These are phyloP conservation scores for Chlorociboria aeruginascens DNA, from an alignment of 495 filamentous ascomycete species.

Conservation along the genomic window DNA sequence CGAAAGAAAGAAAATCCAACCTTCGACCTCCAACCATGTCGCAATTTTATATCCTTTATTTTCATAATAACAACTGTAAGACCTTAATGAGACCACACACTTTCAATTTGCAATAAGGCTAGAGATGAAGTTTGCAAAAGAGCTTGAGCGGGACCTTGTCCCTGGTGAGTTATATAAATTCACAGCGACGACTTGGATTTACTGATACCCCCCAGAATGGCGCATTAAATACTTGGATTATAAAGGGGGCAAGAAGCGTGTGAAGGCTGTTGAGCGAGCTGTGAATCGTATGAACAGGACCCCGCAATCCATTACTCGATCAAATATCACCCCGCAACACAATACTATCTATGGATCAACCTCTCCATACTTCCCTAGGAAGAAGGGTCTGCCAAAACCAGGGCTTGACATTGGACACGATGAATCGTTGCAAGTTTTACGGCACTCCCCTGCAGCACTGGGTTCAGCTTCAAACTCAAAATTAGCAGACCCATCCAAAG, in stretches of 20 bases:
- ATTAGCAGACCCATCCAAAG: conserved; percentile 4
- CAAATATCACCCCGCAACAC: not conserved
- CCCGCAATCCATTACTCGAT: conserved; percentile 18
- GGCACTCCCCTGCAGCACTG: conserved; percentile 7
- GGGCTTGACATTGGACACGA: not conserved
- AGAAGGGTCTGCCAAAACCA: not conserved
- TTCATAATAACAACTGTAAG: no score
- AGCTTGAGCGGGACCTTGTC: conserved; percentile 76
- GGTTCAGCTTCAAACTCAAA: conserved; percentile 8
- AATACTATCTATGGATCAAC: conserved; percentile 12
- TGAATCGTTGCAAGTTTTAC: not conserved
- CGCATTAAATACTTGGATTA: conserved; percentile 85
- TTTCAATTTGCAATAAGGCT: no score
- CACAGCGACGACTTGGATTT: not conserved
- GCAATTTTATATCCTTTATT: no score
- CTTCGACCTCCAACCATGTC: no score
- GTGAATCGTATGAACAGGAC: conserved; percentile 49
- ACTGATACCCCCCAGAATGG: conserved; percentile 49
- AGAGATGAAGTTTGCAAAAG: conserved; percentile 43
- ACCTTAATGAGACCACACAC: no score
- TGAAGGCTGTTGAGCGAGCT: conserved; percentile 69
- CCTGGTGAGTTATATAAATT: conserved; percentile 34
- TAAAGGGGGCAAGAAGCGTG: conserved; percentile 83
- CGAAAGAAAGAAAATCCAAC: no score
- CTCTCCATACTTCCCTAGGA: not conserved